Percentiles rank a stretch among this genome's conserved stretches.
Conservation (phyloP, 2,329 filamentous ascomycete species). For the Lecanicillium sp. region DNA sequence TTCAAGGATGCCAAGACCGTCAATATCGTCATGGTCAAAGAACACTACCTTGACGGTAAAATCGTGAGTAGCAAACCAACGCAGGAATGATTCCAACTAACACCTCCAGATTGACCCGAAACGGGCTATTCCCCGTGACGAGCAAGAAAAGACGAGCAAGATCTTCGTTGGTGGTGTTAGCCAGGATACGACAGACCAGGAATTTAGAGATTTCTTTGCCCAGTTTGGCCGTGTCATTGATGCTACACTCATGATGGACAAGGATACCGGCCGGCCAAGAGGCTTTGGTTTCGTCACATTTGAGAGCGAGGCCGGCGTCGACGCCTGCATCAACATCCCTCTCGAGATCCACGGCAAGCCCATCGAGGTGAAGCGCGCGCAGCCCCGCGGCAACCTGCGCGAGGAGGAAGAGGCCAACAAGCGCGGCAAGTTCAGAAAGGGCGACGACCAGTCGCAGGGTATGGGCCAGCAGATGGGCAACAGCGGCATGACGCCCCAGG, state of each 20-base stretch:
- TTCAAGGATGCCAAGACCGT: constrained; percentile 98
- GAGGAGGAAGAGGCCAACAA: constrained; percentile 75
- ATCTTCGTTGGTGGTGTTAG: constrained; percentile 98
- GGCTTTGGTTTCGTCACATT: constrained; percentile 99
- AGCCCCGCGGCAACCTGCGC: constrained; percentile 87
- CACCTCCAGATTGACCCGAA: constrained; percentile 86
- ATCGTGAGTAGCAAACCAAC: too few relatives aligned
- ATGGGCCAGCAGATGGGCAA: constrained; percentile 39
- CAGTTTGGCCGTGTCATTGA: constrained; percentile 95
- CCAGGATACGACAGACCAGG: constrained; percentile 91
- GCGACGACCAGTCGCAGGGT: constrained; percentile 32
- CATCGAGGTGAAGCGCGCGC: constrained; percentile 97
- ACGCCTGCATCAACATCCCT: constrained; percentile 76
- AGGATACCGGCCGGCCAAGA: constrained; percentile 92
- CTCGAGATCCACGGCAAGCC: constrained; percentile 92
- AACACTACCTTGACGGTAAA: constrained; percentile 96
- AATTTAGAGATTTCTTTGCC: constrained; percentile 95
- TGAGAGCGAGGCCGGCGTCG: constrained; percentile 90
- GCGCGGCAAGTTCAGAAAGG: constrained; percentile 55
- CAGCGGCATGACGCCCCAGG: constrained; percentile 80
- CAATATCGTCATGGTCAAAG: constrained; percentile 99
- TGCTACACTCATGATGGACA: constrained; percentile 99
- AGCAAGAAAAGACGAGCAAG: constrained; percentile 97
- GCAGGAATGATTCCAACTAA: constrained; percentile 19
- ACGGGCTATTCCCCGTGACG: constrained; percentile 91